Evolutionary conservation across 768 basidiomycete species (phyloP).

Genomic region (Russula virescens): DNA sequence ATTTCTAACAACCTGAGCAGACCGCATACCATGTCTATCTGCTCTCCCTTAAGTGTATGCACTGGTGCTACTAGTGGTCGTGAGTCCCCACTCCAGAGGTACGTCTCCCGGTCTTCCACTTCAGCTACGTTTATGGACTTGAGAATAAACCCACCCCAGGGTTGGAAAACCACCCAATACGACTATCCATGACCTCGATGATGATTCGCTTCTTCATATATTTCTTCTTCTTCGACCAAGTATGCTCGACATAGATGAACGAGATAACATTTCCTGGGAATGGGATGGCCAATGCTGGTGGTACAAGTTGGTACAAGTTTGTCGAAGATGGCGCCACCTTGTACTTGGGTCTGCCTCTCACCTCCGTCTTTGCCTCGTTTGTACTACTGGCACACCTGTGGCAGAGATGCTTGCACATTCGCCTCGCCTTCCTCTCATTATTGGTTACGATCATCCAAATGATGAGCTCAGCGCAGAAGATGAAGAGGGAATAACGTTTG

Average conservation of each 20-base stretch:
- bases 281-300: background rate
- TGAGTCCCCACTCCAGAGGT: too few species aligned
- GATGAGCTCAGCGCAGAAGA: background rate
- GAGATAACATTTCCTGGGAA: too few species aligned
- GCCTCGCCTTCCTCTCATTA: background rate
- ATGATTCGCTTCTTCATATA: background rate
- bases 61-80: too few species aligned
- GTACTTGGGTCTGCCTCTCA: background rate
- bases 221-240: background rate
- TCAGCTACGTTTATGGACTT: constrained; percentile 52
- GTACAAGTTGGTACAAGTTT: background rate
- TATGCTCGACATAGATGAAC: background rate
- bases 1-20: too few species aligned
- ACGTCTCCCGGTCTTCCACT: too few species aligned
- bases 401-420: background rate
- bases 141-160: constrained; percentile 33
- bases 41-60: too few species aligned
- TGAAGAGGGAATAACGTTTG: background rate
- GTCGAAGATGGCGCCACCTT: background rate
- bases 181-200: background rate
- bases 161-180: too few species aligned
- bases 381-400: background rate
- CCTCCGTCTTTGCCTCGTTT: background rate
- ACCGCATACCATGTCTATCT: too few species aligned
- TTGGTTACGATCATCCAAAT: background rate